Base-by-base conservation (phyloP, 306 rosid species). In the Argentina anserina region DNA sequence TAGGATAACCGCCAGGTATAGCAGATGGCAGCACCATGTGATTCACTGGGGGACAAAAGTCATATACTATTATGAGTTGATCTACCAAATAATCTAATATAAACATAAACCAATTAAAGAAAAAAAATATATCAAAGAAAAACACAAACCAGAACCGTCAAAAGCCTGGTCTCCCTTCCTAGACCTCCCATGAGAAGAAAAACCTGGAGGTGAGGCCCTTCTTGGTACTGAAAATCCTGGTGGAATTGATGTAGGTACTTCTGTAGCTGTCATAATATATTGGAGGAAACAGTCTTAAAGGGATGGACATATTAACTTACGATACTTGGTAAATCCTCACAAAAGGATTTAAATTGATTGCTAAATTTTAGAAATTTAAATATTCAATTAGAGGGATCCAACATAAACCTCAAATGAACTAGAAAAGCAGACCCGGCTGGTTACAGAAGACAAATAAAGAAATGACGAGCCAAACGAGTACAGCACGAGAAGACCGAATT, bases 181-280 rank as follows among this genome's bases (percentile, higher is more conserved):
- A n/a, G 40, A 18, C 17, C 47, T 70, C 64, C 46, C 62, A 71
- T 71, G 40, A 39, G 75, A 55, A 34, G 75, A 28, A 55, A 71
- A 71, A 14, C 75, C 75, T 39, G 75, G 75, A 15, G 75, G 75
- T 25, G 75, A 59, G 15, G 75, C 65, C 45, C 65, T 37, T 26
- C 75, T 71, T 39, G 65, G 65, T 60, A 71, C 1, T 15, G 75
- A 37, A 39, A 71, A 71, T 71, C 75, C 65, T 71, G 75, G 65
- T 0, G 65, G 52, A 50, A 26, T 39, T 5, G 53, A 71, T 37
- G 17, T 15, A 71, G 75, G 65, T 40, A 25, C 65, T 25, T 39
- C 65, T 71, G 75, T 55, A 39, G 58, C 39, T 1, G 28, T 37
- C 65, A 9, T 1, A 71, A 33, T 25, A 28, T 7, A 31, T 60